These are phyloP conservation scores for Cercospora brassicicola DNA, from an alignment of 2,329 filamentous ascomycete species.

Conservation along the genomic window DNA sequence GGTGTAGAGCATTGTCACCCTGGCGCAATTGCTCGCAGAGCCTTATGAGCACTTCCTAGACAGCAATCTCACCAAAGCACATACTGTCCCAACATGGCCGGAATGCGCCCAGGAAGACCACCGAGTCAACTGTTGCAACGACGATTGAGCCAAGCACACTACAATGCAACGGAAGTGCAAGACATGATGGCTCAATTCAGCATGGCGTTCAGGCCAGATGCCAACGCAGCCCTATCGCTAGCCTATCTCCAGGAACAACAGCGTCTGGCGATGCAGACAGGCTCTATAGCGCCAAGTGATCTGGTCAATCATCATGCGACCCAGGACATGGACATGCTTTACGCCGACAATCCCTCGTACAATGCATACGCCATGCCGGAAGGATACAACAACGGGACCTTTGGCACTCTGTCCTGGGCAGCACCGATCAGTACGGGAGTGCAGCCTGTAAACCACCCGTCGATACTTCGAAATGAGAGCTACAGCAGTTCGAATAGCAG, in stretches of 20 bases:
- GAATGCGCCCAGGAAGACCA: slow-evolving; percentile 20
- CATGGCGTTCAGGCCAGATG: slow-evolving; percentile 33
- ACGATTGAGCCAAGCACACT: slow-evolving; percentile 32
- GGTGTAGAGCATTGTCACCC: not conserved
- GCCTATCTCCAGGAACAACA: slow-evolving; percentile 27
- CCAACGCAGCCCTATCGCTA: slow-evolving; percentile 21
- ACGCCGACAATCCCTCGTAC: slow-evolving; percentile 17
- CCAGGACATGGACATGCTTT: slow-evolving; percentile 17
- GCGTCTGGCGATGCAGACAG: slow-evolving; percentile 18
- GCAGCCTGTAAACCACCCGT: slow-evolving; percentile 17
- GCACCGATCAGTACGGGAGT: slow-evolving; percentile 17
- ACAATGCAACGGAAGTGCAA: slow-evolving; percentile 30
- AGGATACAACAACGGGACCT: slow-evolving; percentile 25
- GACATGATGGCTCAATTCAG: slow-evolving; percentile 35
- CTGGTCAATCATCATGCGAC: slow-evolving; percentile 22
- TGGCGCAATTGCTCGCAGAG: not conserved
- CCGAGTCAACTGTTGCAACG: slow-evolving; percentile 32
- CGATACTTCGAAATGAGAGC: slow-evolving; percentile 32
- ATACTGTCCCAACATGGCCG: slow-evolving; percentile 25
- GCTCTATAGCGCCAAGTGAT: slow-evolving; percentile 29
- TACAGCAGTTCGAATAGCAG: slow-evolving; percentile 30
- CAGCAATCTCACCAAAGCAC: not conserved
- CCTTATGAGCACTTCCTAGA: not conserved
- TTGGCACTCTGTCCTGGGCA: slow-evolving; percentile 28
- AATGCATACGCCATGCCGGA: slow-evolving; percentile 17